Conservation (phyloP, 129 eudicot species). For the Calendula officinalis region DNA sequence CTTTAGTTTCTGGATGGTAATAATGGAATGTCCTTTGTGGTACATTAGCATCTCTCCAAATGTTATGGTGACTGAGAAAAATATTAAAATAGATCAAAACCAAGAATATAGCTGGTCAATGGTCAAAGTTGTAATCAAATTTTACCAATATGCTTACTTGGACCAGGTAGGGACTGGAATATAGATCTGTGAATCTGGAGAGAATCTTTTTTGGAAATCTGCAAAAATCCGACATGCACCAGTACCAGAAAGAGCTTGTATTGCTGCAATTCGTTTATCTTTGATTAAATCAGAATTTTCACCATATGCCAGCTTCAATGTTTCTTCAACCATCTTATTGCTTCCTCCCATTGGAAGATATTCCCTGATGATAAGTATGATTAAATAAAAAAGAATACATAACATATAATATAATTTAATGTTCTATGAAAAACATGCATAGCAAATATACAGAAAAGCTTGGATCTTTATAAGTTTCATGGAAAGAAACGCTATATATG, state of each 20-base stretch:
- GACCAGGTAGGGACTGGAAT: slow-evolving; percentile 97
- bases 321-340: slow-evolving; percentile 70
- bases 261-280: slow-evolving; percentile 84
- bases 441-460: background rate
- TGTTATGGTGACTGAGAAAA: slow-evolving; percentile 85
- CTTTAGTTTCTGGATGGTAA: slow-evolving; percentile 86
- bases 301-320: slow-evolving; percentile 87
- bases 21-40: slow-evolving; percentile 77
- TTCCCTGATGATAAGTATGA: slow-evolving; percentile 52
- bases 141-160: slow-evolving; percentile 50
- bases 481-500: background rate
- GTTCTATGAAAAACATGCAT: background rate
- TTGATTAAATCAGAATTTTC: slow-evolving; percentile 82
- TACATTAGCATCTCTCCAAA: slow-evolving; percentile 96
- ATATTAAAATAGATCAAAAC: background rate
- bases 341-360: slow-evolving; percentile 99
- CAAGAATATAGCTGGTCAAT: background rate
- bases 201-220: slow-evolving; percentile 86
- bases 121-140: background rate
- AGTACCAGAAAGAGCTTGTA: slow-evolving; percentile 95
- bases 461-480: background rate
- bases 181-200: slow-evolving; percentile 87
- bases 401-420: background rate
- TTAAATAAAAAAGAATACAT: slow-evolving; percentile 12
- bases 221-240: slow-evolving; percentile 98